Conservation (phyloP, 306 rosid species). For the Trichosanthes cucumerina region DNA sequence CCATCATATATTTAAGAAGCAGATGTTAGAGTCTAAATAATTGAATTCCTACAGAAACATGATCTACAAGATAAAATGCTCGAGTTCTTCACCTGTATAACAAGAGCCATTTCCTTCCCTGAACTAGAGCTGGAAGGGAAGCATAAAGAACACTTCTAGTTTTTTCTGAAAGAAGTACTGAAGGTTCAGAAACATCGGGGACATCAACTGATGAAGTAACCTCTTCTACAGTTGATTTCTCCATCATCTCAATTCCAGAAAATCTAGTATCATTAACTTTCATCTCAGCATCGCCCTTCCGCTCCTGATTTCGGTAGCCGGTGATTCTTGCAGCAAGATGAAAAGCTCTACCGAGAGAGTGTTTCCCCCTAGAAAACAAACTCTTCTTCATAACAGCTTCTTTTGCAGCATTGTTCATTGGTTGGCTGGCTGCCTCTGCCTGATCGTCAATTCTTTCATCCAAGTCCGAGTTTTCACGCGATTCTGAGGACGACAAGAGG, state of each 20-base stretch:
- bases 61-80: slow-evolving; percentile 9
- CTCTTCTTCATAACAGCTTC: slow-evolving; percentile 54
- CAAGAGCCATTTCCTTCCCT: slow-evolving; percentile 84
- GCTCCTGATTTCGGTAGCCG: slow-evolving; percentile 39
- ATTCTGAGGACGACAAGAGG: slow-evolving; percentile 44
- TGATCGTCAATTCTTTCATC: slow-evolving; percentile 30
- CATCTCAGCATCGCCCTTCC: slow-evolving; percentile 28
- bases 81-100: slow-evolving; percentile 52
- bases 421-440: slow-evolving; percentile 14
- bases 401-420: slow-evolving; percentile 28
- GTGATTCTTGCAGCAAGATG: slow-evolving; percentile 46
- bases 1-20: not conserved
- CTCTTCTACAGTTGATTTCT: slow-evolving; percentile 26
- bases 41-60: not conserved
- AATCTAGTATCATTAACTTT: slow-evolving; percentile 23
- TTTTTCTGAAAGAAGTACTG: slow-evolving; percentile 52
- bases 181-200: slow-evolving; percentile 71
- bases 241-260: slow-evolving; percentile 49
- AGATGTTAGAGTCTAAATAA: not conserved
- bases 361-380: slow-evolving; percentile 61
- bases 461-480: slow-evolving; percentile 25
- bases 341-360: slow-evolving; percentile 49
- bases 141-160: slow-evolving; percentile 44
- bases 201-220: slow-evolving; percentile 24
- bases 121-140: slow-evolving; percentile 77